Evolutionary conservation across 805 yeast genomes (phyloP), one percentile per base, ranked within the genome.

Genomic region (Yueomyces sp.): DNA sequence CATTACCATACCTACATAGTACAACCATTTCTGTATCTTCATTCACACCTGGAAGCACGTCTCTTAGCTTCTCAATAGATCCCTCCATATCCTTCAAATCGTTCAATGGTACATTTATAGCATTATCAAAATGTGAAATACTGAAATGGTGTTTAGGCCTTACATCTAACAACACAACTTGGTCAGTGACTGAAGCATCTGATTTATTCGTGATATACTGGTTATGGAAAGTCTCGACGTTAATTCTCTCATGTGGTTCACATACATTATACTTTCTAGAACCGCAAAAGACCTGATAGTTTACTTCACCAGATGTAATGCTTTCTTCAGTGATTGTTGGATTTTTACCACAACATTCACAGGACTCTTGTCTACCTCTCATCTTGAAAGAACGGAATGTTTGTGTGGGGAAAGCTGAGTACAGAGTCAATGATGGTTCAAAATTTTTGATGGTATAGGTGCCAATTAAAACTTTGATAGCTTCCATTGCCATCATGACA

Each of bases 1-100:
- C 97, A 59, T 85, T 87, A 7, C 98, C 98, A 55, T 70, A 79
- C 32, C 96, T 70, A 61, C 98, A 92, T 26, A 90, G 67, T 0
- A 86, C 82, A 44, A 69, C 72, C 0, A 83, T 58, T 3, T 63
- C 64, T 33, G 59, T 55, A 4, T 50, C 48, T 19, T 50, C 26
- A 4, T 39, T 42, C 2, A 60, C 38, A 2, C 44, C 38, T 1
- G 65, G 65, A n/a, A 66, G 53, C 5, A 44, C 29, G 2, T 51
- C 39, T 42, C 49, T 45, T 38, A 62, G 42, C 39, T 50, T 44
- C 5, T 44, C 41, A 5, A 59, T 19, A 31, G 65, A 64, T 3
- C 67, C 57, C 4, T 55, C 51, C 53, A 61, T 47, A 33, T 62
- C 54, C 29, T 51, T 47, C 26, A 76, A 55, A 9, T 69, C 67